Conservation (phyloP, 2,329 filamentous ascomycete genomes). For the Pseudogymnoascus sp. region DNA sequence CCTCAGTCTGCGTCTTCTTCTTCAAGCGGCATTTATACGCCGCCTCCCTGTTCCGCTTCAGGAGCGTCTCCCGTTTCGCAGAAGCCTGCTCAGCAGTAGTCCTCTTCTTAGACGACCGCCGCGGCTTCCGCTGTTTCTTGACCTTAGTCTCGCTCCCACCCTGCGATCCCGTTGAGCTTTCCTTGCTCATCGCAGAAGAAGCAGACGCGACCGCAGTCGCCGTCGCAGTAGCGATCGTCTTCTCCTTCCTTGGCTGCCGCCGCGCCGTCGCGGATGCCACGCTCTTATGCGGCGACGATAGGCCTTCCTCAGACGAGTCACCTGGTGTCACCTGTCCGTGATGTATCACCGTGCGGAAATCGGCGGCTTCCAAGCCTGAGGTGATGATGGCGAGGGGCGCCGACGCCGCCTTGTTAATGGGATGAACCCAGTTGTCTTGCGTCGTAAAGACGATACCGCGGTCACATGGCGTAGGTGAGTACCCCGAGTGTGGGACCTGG, state of each 20-base stretch:
- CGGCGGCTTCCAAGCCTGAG: background rate
- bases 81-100: background rate
- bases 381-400: background rate
- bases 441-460: background rate
- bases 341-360: background rate
- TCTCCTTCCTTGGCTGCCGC: background rate
- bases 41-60: conserved; percentile 1
- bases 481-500: too few species aligned
- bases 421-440: background rate
- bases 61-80: background rate
- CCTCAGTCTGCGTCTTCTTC: conserved; percentile 3
- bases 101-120: background rate
- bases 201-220: background rate
- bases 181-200: background rate
- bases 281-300: background rate
- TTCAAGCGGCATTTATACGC: conserved; percentile 4
- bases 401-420: background rate
- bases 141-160: background rate
- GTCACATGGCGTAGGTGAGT: background rate
- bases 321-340: background rate
- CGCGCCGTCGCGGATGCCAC: background rate
- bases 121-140: background rate
- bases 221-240: background rate
- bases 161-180: too few species aligned
- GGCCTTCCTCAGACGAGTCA: background rate